These are phyloP conservation scores for Penicillium nordicum DNA, from an alignment of 2,329 filamentous ascomycete genomes.

Conservation along the genomic window DNA sequence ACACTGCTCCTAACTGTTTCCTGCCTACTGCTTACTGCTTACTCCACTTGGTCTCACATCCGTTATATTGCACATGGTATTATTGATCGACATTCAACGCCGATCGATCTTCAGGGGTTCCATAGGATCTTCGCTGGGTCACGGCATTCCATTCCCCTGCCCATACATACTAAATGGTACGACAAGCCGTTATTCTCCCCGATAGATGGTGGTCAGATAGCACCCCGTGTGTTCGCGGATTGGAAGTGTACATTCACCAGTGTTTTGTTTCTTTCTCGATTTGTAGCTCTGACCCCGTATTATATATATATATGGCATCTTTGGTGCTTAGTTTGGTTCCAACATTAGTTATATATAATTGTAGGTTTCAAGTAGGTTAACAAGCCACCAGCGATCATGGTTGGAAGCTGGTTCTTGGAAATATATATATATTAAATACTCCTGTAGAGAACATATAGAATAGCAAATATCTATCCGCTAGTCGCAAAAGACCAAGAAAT, in stretches of 20 bases:
- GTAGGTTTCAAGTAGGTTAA: neutral
- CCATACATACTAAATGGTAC: neutral
- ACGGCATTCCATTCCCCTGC: neutral
- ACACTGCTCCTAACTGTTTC: neutral
- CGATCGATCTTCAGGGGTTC: slow-evolving; percentile 14
- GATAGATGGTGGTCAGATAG: neutral
- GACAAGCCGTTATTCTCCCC: neutral
- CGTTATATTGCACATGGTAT: neutral
- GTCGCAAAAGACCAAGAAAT: neutral
- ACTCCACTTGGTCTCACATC: slow-evolving; percentile 7
- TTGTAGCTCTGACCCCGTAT: neutral
- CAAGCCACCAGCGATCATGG: no score
- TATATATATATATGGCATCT: neutral
- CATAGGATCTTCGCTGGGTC: slow-evolving; percentile 3
- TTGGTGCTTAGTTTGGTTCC: neutral
- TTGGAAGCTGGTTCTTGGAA: neutral
- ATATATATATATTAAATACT: neutral
- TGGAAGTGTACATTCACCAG: neutral
- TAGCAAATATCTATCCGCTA: neutral
- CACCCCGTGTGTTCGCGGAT: neutral
- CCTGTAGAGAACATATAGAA: neutral
- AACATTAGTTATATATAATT: neutral
- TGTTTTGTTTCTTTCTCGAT: neutral
- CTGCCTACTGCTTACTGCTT: neutral
- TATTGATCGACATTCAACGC: neutral